These are phyloP conservation scores for Lipomyces yarrowii DNA, from an alignment of 1,139 yeast species.

Conservation along the genomic window DNA sequence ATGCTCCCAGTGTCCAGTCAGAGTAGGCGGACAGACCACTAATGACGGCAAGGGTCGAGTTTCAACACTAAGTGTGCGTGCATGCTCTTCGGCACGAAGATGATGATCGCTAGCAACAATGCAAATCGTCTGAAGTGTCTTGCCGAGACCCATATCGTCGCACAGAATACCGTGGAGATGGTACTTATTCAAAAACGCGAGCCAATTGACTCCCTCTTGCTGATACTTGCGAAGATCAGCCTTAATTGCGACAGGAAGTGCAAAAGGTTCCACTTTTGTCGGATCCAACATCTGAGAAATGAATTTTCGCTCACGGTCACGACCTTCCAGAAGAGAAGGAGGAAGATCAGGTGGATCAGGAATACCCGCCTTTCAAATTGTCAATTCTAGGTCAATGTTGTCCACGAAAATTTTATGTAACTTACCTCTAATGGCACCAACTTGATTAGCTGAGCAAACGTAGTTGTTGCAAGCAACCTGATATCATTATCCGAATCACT, in stretches of 20 bases:
- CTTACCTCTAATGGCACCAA: constrained; percentile 79
- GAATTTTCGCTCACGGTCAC: constrained; percentile 92
- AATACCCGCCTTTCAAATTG: constrained; percentile 65
- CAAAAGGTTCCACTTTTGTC: constrained; percentile 84
- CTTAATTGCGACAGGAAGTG: constrained; percentile 85
- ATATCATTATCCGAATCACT: constrained; percentile 91
- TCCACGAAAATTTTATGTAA: not conserved
- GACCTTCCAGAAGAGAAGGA: constrained; percentile 74
- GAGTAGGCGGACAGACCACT: constrained; percentile 93
- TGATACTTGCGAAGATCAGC: constrained; percentile 95
- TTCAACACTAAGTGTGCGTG: constrained; percentile 62
- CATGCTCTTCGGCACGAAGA: constrained; percentile 69
- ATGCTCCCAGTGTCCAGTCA: constrained; percentile 99
- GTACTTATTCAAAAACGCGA: constrained; percentile 91
- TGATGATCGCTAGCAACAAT: constrained; percentile 96
- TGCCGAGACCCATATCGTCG: constrained; percentile 99
- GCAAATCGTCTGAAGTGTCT: constrained; percentile 95
- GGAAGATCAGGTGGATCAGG: constrained; percentile 97
- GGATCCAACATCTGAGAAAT: constrained; percentile 99
- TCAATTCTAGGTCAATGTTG: not conserved
- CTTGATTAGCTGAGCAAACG: constrained; percentile 94
- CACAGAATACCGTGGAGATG: constrained; percentile 95
- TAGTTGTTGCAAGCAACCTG: constrained; percentile 89
- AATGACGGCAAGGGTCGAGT: constrained; percentile 77
- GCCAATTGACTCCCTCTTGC: constrained; percentile 98